These are phyloP conservation scores for Termitomyces sp. DNA, from an alignment of 768 basidiomycete genomes.

Conservation along the genomic window DNA sequence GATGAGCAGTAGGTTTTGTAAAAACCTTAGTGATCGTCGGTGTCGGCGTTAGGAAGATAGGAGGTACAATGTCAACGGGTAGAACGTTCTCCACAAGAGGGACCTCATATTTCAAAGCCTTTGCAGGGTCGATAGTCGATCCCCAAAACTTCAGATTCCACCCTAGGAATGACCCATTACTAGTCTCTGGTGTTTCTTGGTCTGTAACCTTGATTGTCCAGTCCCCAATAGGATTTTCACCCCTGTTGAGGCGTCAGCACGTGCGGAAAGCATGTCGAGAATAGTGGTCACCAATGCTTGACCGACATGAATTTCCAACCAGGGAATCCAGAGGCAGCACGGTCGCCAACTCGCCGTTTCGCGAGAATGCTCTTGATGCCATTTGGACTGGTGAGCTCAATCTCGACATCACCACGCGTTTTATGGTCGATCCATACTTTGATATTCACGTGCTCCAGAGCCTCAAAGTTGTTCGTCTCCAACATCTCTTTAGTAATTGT, in stretches of 20 bases:
- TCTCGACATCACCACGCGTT: constrained; percentile 87
- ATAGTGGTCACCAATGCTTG: constrained; percentile 82
- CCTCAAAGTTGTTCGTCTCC: constrained; percentile 72
- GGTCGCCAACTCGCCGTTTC: constrained; percentile 61
- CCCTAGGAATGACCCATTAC: constrained; percentile 70
- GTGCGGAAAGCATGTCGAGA: background rate
- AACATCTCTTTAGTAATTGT: constrained; percentile 65
- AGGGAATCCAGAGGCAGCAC: constrained; percentile 63
- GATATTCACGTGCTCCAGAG: constrained; percentile 88
- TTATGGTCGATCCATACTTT: constrained; percentile 91
- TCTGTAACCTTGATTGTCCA: constrained; percentile 91
- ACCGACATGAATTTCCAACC: constrained; percentile 99
- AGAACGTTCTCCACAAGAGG: constrained; percentile 46
- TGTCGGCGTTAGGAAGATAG: constrained; percentile 28
- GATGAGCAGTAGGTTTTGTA: constrained; percentile 80
- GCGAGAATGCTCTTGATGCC: constrained; percentile 85
- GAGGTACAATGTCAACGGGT: constrained; percentile 35
- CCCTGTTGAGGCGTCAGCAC: constrained; percentile 49
- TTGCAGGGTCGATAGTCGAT: constrained; percentile 66
- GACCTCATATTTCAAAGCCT: constrained; percentile 58
- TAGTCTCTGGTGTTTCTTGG: constrained; percentile 45
- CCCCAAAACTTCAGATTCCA: constrained; percentile 97
- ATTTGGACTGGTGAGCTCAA: constrained; percentile 79
- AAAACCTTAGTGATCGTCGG: constrained; percentile 52
- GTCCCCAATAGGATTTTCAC: constrained; percentile 82